These are phyloP conservation scores for Suhomyces panamericanus DNA, from an alignment of 1,139 yeast species.

Conservation along the genomic window DNA sequence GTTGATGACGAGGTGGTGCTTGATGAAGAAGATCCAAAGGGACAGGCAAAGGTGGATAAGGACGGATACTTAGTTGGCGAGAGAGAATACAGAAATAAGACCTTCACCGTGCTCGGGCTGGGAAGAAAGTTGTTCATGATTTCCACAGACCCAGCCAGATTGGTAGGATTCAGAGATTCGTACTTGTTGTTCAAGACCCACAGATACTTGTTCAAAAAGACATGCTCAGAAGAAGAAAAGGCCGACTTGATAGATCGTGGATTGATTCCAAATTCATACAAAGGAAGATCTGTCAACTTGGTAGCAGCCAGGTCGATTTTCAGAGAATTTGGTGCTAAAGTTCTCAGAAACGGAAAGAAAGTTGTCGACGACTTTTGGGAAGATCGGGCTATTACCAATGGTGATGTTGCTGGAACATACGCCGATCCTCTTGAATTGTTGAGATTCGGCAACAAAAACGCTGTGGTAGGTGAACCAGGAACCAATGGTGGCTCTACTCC, in stretches of 20 bases:
- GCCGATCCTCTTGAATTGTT: constrained; percentile 70
- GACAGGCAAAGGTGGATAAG: constrained; percentile 69
- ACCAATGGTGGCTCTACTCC: constrained; percentile 28
- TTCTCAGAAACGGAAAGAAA: constrained; percentile 76
- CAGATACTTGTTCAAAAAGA: constrained; percentile 66
- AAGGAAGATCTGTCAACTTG: constrained; percentile 84
- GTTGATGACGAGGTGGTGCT: constrained; percentile 78
- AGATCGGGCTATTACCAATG: constrained; percentile 64
- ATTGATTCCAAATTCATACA: constrained; percentile 84
- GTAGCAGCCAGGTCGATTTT: constrained; percentile 90
- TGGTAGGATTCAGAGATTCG: constrained; percentile 93
- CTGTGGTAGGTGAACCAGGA: constrained; percentile 15
- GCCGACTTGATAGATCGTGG: constrained; percentile 79
- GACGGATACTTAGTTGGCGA: constrained; percentile 72
- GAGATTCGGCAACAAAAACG: constrained; percentile 19
- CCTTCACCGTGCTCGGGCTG: constrained; percentile 73
- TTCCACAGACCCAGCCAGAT: constrained; percentile 93
- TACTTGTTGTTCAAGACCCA: constrained; percentile 89
- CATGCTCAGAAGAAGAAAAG: constrained; percentile 76
- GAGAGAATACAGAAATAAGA: constrained; percentile 76
- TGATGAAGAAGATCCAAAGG: constrained; percentile 74
- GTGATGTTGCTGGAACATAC: constrained; percentile 74
- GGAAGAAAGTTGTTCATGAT: constrained; percentile 82
- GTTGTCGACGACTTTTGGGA: constrained; percentile 91
- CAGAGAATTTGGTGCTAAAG: constrained; percentile 89